A percentile compares a stretch with the other conserved stretches of the same genome.
Evolutionary conservation across 805 yeast species (phyloP).

Genomic region (Suhomyces kilbournensis): DNA sequence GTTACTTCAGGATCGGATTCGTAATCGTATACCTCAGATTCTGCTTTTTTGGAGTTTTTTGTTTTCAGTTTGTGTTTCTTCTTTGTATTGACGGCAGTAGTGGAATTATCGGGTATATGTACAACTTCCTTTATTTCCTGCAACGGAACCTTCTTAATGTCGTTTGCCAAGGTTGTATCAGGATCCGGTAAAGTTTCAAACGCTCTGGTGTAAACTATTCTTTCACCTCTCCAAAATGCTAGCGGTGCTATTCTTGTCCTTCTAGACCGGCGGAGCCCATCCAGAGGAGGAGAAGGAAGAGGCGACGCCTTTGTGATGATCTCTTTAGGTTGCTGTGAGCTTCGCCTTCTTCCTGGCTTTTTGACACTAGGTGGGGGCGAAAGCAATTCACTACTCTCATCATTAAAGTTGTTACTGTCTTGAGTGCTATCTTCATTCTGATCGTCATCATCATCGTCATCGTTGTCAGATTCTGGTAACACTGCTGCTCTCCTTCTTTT

Average conservation of each 20-base stretch:
- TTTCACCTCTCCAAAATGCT: constrained; percentile 83
- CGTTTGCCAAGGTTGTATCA: constrained; percentile 37
- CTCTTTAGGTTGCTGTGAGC: constrained; percentile 2
- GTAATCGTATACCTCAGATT: constrained; percentile 22
- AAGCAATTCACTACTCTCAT: constrained; percentile 7
- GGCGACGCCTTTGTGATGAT: constrained; percentile 20
- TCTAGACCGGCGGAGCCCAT: constrained; percentile 58
- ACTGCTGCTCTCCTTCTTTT: constrained; percentile 5
- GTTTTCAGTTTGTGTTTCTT: constrained; percentile 19
- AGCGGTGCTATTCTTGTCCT: constrained; percentile 68
- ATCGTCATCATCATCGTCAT: constrained; percentile 28
- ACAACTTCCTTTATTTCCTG: constrained; percentile 59
- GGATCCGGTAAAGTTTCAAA: constrained; percentile 37
- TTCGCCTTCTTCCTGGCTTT: constrained; percentile 14
- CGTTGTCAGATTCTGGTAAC: constrained; percentile 14
- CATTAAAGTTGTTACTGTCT: constrained; percentile 7
- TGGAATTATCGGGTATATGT: constrained; percentile 39
- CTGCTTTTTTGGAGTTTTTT: constrained; percentile 10
- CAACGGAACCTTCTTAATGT: constrained; percentile 41
- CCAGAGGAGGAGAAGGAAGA: constrained; percentile 44
- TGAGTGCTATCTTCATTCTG: constrained; percentile 24
- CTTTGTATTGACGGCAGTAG: constrained; percentile 5
- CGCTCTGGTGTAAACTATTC: constrained; percentile 53
- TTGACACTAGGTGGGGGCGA: constrained; percentile 12
- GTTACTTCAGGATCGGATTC: constrained; percentile 39